Evolutionary conservation across 495 filamentous ascomycete species (phyloP).

Genomic region (Trichoderma erinaceum): DNA sequence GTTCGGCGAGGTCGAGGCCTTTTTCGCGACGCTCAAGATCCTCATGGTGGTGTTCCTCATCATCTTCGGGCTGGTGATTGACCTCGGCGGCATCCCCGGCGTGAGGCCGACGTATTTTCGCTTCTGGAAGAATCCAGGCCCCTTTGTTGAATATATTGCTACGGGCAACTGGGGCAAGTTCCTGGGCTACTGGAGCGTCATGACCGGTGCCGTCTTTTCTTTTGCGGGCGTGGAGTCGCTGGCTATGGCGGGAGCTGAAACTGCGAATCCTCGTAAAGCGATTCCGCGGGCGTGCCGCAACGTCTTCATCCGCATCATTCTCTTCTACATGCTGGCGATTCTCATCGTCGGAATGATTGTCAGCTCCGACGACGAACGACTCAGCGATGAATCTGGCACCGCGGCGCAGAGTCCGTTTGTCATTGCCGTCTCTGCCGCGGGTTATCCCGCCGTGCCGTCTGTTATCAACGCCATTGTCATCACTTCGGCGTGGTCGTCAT

Average conservation of each 20-base stretch:
- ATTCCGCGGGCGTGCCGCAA: conserved; percentile 73
- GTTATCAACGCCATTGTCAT: conserved; percentile 69
- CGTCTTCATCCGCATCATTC: conserved; percentile 78
- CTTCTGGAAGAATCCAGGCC: conserved; percentile 50
- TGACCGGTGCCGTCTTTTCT: conserved; percentile 61
- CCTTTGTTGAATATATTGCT: conserved; percentile 54
- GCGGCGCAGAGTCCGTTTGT: conserved; percentile 58
- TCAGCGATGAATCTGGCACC: conserved; percentile 38
- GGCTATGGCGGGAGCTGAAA: conserved; percentile 73
- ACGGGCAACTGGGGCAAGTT: conserved; percentile 53
- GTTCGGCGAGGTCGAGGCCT: conserved; percentile 46
- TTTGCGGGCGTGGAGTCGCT: conserved; percentile 69
- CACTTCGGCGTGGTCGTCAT: conserved; percentile 51
- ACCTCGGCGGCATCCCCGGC: conserved; percentile 52
- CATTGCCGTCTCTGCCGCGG: conserved; percentile 57
- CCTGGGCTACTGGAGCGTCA: conserved; percentile 60
- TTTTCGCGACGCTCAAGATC: conserved; percentile 49
- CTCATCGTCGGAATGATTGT: conserved; percentile 56
- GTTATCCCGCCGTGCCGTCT: conserved; percentile 58
- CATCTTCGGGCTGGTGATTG: conserved; percentile 59
- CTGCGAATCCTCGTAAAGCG: conserved; percentile 66
- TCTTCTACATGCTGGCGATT: conserved; percentile 70
- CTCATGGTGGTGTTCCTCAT: conserved; percentile 59
- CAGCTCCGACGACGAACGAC: conserved; percentile 30
- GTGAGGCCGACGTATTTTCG: conserved; percentile 57